phyloP scores from a whole-genome alignment of 1,284 basidiomycete genomes.

The Sporisorium exsertum region DNA sequence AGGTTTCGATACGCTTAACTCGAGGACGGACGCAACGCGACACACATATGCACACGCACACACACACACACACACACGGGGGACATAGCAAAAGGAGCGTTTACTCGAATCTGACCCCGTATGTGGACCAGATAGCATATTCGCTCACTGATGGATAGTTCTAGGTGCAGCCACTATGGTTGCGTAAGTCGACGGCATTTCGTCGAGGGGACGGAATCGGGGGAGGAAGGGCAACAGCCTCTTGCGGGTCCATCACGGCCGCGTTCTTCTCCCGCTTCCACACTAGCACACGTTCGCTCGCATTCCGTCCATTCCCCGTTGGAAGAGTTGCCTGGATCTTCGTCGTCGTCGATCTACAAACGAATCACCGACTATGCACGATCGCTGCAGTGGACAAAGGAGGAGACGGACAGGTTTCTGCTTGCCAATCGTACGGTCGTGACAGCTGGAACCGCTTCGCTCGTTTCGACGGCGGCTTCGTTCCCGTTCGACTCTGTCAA shows the following conservation, averaged over 20 bases:
- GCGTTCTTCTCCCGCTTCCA: neutral
- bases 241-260: constrained; percentile 39
- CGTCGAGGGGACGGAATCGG: neutral
- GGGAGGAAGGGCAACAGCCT: neutral
- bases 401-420: constrained; percentile 52
- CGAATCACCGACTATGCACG: constrained; percentile 22
- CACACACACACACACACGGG: neutral
- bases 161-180: constrained; percentile 41
- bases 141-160: constrained; percentile 15
- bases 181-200: constrained; percentile 12
- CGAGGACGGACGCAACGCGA: neutral
- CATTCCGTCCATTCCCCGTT: constrained; percentile 18
- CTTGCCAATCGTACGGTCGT: constrained; percentile 62
- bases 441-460: constrained; percentile 65
- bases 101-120: neutral
- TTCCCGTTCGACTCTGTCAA: constrained; percentile 68
- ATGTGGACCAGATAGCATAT: neutral
- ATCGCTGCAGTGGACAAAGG: constrained; percentile 33
- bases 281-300: neutral
- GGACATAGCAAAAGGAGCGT: neutral
- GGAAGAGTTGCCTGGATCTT: neutral
- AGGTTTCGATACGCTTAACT: neutral
- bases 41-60: neutral
- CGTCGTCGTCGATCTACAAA: constrained; percentile 20
- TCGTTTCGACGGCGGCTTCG: constrained; percentile 65